phyloP scores from a whole-genome alignment of 1,139 yeast species.

The Candida mesenterica region DNA sequence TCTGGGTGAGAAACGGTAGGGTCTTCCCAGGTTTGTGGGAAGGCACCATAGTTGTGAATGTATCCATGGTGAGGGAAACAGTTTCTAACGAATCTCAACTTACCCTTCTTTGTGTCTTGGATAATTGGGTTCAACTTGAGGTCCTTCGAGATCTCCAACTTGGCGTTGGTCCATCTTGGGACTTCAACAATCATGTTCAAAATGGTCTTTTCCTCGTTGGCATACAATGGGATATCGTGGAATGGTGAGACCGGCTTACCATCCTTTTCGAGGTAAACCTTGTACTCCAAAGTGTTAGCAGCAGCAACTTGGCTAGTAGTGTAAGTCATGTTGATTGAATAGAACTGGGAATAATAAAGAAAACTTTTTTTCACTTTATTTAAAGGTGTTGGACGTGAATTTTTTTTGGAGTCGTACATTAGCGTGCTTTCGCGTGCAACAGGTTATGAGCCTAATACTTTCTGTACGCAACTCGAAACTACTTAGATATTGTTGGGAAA shows the following conservation, averaged over 20 bases:
- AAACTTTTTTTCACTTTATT: neutral
- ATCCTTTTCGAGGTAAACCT: conserved; percentile 65
- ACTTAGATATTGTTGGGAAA: too few relatives aligned
- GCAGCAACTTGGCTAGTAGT: conserved; percentile 87
- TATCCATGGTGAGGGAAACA: conserved; percentile 96
- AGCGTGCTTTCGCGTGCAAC: too few relatives aligned
- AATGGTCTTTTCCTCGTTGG: conserved; percentile 60
- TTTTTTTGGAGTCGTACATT: too few relatives aligned
- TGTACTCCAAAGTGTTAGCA: conserved; percentile 87
- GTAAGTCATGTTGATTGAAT: conserved; percentile 50
- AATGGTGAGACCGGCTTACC: conserved; percentile 67
- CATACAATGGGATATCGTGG: conserved; percentile 85
- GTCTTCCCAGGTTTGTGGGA: conserved; percentile 98
- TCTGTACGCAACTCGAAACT: too few relatives aligned
- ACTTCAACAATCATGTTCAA: conserved; percentile 92
- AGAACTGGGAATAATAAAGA: neutral
- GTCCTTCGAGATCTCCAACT: conserved; percentile 82
- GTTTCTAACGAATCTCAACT: conserved; percentile 83
- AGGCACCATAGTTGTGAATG: conserved; percentile 96
- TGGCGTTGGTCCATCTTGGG: conserved; percentile 95
- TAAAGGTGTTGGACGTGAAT: too few relatives aligned
- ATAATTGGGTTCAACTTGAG: conserved; percentile 79
- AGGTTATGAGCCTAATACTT: too few relatives aligned
- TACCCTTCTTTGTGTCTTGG: conserved; percentile 91
- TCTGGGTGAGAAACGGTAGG: conserved; percentile 41